These are phyloP conservation scores for Zizania palustris DNA, from an alignment of 202 grass and related monocot genomes.

Conservation along the genomic window DNA sequence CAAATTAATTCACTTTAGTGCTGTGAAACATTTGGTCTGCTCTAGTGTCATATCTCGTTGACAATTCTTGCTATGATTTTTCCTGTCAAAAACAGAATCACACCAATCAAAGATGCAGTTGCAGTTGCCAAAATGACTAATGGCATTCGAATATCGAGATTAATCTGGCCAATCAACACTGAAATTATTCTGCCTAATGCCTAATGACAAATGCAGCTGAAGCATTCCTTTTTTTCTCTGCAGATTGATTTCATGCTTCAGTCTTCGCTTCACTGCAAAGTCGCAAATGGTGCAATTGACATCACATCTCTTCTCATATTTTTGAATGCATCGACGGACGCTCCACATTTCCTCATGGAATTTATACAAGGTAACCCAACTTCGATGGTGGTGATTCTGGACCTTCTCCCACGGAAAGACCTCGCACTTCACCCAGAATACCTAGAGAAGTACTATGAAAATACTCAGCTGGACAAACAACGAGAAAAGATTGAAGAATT, in stretches of 20 bases:
- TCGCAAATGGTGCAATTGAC: conserved; percentile 54
- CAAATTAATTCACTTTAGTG: neutral
- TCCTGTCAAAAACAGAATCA: neutral
- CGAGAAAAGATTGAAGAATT: conserved; percentile 59
- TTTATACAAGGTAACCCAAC: conserved; percentile 56
- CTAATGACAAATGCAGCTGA: neutral
- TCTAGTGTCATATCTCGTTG: neutral
- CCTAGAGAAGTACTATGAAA: conserved; percentile 63
- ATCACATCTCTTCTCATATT: conserved; percentile 53
- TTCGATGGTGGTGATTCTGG: conserved; percentile 51
- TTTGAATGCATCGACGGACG: conserved; percentile 50
- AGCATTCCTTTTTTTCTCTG: conserved; percentile 3
- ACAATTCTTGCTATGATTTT: neutral
- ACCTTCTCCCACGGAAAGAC: conserved; percentile 66
- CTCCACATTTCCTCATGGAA: conserved; percentile 62
- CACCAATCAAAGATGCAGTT: neutral
- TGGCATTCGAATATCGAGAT: neutral
- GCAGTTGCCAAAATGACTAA: neutral
- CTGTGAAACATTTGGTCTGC: neutral
- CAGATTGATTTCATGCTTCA: conserved; percentile 75
- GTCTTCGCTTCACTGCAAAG: conserved; percentile 67
- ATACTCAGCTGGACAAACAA: conserved; percentile 51
- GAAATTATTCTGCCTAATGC: neutral
- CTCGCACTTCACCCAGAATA: conserved; percentile 60
- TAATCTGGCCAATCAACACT: neutral